Evolutionary conservation across 1,139 yeast species (phyloP).

Genomic region (Yamadazyma sp.): DNA sequence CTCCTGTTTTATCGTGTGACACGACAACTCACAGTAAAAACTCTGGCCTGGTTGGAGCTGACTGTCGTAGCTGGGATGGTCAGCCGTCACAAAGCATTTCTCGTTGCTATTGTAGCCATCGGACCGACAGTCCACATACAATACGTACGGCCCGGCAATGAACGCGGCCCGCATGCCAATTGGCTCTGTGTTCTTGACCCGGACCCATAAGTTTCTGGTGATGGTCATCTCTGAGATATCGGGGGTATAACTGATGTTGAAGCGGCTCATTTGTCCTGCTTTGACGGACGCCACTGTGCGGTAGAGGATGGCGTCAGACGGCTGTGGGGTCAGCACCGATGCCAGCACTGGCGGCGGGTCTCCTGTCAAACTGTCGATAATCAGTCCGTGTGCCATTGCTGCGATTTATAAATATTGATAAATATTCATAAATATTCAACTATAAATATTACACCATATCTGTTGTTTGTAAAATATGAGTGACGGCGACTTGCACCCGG

Average conservation of each 20-base stretch:
- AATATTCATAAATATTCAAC: no score
- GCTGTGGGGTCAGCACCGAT: no score
- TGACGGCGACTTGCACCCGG: conserved; percentile 14
- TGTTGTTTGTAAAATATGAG: no score
- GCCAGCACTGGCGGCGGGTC: background rate
- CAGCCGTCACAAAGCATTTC: conserved; percentile 60
- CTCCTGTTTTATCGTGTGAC: conserved; percentile 33
- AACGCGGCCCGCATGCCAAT: conserved; percentile 83
- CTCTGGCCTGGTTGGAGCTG: conserved; percentile 64
- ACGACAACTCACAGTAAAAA: conserved; percentile 47
- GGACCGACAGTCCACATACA: conserved; percentile 79
- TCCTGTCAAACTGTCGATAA: conserved; percentile 2
- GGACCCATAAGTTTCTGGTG: conserved; percentile 51
- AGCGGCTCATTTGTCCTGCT: conserved; percentile 40
- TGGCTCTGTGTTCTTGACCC: conserved; percentile 71
- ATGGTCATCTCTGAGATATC: conserved; percentile 14
- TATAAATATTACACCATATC: no score
- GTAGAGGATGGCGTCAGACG: conserved; percentile 25
- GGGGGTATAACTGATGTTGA: conserved; percentile 35
- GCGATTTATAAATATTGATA: no score
- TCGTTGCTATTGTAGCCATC: conserved; percentile 59
- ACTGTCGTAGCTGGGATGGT: conserved; percentile 68
- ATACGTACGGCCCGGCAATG: conserved; percentile 84
- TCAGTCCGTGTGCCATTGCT: conserved; percentile 1
- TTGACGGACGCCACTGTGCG: conserved; percentile 34